Conservation (phyloP, 2,329 filamentous ascomycete species). For the Aspergillus sp. region DNA sequence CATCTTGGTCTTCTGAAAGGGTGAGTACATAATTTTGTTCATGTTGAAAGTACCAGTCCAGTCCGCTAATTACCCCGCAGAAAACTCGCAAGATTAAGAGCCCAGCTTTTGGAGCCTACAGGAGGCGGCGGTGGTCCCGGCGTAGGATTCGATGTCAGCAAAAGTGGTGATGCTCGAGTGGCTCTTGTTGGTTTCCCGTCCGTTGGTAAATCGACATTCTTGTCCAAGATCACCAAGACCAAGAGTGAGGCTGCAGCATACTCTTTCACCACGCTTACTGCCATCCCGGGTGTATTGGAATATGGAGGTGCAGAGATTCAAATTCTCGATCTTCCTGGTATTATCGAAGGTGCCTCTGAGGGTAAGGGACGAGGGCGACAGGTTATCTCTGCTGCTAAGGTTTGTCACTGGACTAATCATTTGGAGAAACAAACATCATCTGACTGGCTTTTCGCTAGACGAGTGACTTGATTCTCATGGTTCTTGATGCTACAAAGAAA, state of each 20-base stretch:
- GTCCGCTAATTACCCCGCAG: slow-evolving; percentile 43
- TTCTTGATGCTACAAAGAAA: slow-evolving; percentile 93
- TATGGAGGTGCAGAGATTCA: slow-evolving; percentile 98
- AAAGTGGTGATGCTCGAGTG: slow-evolving; percentile 93
- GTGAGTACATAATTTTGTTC: slow-evolving; percentile 45
- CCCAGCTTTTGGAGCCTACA: slow-evolving; percentile 86
- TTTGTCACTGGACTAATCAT: slow-evolving; percentile 14
- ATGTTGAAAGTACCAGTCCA: too few species aligned
- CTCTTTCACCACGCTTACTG: slow-evolving; percentile 94
- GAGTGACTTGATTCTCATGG: slow-evolving; percentile 94
- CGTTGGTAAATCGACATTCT: slow-evolving; percentile 95
- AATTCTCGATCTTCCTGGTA: slow-evolving; percentile 93
- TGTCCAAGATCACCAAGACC: slow-evolving; percentile 99
- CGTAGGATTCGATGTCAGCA: slow-evolving; percentile 83
- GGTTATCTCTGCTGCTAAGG: slow-evolving; percentile 94
- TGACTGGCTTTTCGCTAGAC: slow-evolving; percentile 47
- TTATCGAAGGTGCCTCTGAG: slow-evolving; percentile 94
- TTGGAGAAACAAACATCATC: too few species aligned
- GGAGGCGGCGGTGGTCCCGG: slow-evolving; percentile 77
- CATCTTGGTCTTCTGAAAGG: slow-evolving; percentile 97
- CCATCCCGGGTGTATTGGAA: slow-evolving; percentile 93
- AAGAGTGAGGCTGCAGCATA: slow-evolving; percentile 95
- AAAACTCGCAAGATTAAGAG: slow-evolving; percentile 91
- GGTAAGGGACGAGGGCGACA: slow-evolving; percentile 93
- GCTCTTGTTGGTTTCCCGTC: slow-evolving; percentile 98